A percentile compares a stretch with the other conserved stretches of the same genome.
Conservation (phyloP, 2,329 filamentous ascomycete genomes). For the Neopestalotiopsis rosae region DNA sequence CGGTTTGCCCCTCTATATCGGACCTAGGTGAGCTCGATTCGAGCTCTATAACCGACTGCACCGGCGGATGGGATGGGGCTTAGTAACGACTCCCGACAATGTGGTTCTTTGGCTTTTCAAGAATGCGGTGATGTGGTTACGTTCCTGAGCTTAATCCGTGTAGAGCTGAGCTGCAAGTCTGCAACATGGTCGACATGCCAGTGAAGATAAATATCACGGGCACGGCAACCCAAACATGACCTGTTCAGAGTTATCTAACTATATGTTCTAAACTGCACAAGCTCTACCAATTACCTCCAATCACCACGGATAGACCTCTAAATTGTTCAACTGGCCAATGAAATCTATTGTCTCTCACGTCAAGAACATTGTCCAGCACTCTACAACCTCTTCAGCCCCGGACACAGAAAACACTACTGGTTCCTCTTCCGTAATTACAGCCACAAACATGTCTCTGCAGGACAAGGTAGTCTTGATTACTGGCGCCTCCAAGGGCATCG, state of each 20-base stretch:
- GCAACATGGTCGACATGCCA: background rate
- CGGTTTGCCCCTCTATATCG: background rate
- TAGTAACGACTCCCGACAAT: background rate
- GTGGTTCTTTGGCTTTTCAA: background rate
- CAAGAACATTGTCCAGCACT: background rate
- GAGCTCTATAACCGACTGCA: background rate
- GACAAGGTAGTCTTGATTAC: slow-evolving; percentile 57
- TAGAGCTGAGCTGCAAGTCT: background rate
- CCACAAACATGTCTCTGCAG: slow-evolving; percentile 36
- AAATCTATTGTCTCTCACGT: slow-evolving; percentile 3
- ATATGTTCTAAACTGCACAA: background rate
- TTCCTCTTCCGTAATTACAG: background rate
- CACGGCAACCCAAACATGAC: background rate
- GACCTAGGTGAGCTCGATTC: background rate
- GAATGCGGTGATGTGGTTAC: background rate
- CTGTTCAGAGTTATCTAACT: background rate
- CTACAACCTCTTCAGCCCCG: background rate
- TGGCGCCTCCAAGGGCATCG: slow-evolving; percentile 64
- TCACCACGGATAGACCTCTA: background rate
- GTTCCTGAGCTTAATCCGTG: background rate
- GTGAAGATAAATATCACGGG: background rate
- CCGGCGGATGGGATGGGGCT: background rate
- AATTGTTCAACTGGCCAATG: background rate
- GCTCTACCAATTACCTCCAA: background rate
- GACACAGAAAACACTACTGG: background rate